A percentile compares a stretch with the other conserved stretches of the same genome.
Evolutionary conservation across 495 filamentous ascomycete genomes (phyloP).

Genomic region (Haplographium delicatum): DNA sequence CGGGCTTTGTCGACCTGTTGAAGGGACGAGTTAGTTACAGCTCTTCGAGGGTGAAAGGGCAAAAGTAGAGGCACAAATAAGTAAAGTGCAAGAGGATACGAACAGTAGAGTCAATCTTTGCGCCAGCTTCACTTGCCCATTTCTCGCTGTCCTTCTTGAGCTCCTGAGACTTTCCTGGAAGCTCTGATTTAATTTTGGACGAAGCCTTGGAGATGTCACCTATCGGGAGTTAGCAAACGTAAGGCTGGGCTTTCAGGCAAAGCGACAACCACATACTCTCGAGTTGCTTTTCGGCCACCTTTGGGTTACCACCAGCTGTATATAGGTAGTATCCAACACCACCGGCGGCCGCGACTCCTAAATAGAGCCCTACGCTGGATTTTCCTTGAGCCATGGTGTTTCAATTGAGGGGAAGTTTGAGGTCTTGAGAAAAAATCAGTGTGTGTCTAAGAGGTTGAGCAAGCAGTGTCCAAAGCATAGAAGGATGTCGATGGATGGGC

Average conservation of each 20-base stretch:
- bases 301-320: constrained; percentile 74
- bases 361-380: constrained; percentile 47
- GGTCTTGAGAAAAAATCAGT: too few species aligned
- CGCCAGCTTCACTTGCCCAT: constrained; percentile 43
- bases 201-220: constrained; percentile 62
- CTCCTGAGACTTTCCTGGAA: constrained; percentile 45
- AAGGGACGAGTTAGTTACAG: constrained; percentile 10
- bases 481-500: too few species aligned
- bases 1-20: constrained; percentile 57
- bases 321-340: constrained; percentile 89
- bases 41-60: not conserved
- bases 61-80: not conserved
- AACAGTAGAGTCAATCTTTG: constrained; percentile 53
- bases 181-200: constrained; percentile 57
- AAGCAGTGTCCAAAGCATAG: too few species aligned
- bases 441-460: too few species aligned
- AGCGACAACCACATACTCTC: constrained; percentile 56
- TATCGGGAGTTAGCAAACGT: constrained; percentile 29
- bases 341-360: constrained; percentile 60
- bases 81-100: constrained; percentile 16
- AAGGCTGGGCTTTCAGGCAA: too few species aligned
- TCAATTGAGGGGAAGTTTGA: constrained; percentile 12
- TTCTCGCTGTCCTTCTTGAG: constrained; percentile 48
- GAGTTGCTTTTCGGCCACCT: constrained; percentile 71
- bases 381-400: constrained; percentile 43